phyloP scores from a whole-genome alignment of 177 flowering plant species.

The Vitis hybrid region DNA sequence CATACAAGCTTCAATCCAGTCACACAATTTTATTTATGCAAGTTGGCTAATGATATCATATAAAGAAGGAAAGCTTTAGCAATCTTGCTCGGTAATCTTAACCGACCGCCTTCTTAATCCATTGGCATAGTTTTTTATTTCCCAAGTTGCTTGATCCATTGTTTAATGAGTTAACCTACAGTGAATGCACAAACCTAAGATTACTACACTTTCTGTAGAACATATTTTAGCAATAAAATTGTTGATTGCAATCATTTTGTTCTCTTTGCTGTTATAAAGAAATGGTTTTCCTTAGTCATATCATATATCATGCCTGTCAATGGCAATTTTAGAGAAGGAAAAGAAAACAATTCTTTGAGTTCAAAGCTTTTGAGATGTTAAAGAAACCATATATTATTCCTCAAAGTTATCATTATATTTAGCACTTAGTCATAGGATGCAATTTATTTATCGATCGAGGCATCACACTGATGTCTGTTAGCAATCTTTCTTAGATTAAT shows the following conservation, averaged over 20 bases:
- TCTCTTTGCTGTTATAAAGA: slow-evolving; percentile 1
- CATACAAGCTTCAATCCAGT: too few relatives aligned
- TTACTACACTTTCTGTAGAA: too few relatives aligned
- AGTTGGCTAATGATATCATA: too few relatives aligned
- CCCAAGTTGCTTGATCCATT: too few relatives aligned
- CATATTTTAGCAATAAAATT: background rate
- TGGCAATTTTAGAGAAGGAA: background rate
- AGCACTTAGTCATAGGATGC: background rate
- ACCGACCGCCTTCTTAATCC: too few relatives aligned
- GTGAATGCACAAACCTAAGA: too few relatives aligned
- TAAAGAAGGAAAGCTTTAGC: too few relatives aligned
- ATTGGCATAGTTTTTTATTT: too few relatives aligned
- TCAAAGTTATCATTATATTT: slow-evolving; percentile 13
- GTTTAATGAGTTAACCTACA: too few relatives aligned
- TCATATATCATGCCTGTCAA: slow-evolving; percentile 9
- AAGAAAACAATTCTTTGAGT: background rate
- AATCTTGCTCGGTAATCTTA: too few relatives aligned
- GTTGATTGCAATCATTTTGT: slow-evolving; percentile 18
- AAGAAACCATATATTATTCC: slow-evolving; percentile 7
- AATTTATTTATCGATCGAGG: background rate
- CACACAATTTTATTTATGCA: too few relatives aligned
- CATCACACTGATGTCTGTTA: background rate
- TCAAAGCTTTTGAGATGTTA: slow-evolving; percentile 8
- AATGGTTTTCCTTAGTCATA: slow-evolving; percentile 4
- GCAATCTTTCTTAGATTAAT: background rate